Evolutionary conservation across 1,284 basidiomycete species (phyloP).

Genomic region (Apiotrichum montevideense): DNA sequence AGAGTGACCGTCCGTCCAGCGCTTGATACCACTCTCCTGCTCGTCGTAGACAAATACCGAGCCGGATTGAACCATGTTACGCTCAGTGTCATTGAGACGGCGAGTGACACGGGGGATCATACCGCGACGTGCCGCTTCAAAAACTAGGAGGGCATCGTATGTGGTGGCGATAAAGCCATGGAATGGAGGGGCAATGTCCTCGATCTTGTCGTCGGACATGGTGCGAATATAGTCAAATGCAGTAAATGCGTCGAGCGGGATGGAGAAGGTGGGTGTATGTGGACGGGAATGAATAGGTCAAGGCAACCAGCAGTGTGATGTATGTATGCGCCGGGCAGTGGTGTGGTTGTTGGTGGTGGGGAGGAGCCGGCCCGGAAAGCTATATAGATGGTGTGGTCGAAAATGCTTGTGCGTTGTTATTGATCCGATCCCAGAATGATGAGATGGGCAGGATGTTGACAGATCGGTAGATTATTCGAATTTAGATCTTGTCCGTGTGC

Average conservation of each 20-base stretch:
- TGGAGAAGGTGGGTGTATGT: too few species aligned
- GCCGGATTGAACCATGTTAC: constrained; percentile 86
- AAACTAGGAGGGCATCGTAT: constrained; percentile 87
- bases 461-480: too few species aligned
- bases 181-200: constrained; percentile 60
- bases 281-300: too few species aligned
- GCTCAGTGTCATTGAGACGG: constrained; percentile 83
- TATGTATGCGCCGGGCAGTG: too few species aligned
- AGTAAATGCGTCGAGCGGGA: too few species aligned
- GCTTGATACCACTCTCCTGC: constrained; percentile 93
- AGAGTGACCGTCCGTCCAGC: constrained; percentile 95
- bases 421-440: too few species aligned
- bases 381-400: too few species aligned
- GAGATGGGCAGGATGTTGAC: too few species aligned
- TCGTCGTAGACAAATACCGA: constrained; percentile 98
- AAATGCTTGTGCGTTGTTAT: too few species aligned
- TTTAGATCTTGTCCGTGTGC: too few species aligned
- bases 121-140: constrained; percentile 84
- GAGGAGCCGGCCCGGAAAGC: too few species aligned
- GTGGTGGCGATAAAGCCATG: constrained; percentile 91
- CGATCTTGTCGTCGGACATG: constrained; percentile 19
- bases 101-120: constrained; percentile 91
- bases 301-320: neutral
- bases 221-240: neutral
- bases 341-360: too few species aligned